These are phyloP conservation scores for Venturia carpophila DNA, from an alignment of 2,329 filamentous ascomycete genomes.

Conservation along the genomic window DNA sequence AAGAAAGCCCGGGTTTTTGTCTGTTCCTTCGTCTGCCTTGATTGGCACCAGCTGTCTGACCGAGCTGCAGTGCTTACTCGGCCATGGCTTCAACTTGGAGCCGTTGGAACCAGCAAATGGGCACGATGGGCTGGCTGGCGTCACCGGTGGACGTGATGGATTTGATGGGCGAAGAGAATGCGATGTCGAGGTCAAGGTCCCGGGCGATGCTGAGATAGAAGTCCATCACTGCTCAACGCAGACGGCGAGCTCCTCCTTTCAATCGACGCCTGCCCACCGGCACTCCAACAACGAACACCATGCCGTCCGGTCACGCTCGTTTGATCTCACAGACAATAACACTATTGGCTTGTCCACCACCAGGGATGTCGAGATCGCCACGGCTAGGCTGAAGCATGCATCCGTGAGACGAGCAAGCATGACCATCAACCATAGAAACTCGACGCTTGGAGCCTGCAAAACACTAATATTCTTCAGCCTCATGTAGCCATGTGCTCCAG, in stretches of 20 bases:
- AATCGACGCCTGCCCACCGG: not conserved
- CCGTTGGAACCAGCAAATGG: not conserved
- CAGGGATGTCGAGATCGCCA: not conserved
- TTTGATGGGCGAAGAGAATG: not conserved
- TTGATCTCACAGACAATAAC: not conserved
- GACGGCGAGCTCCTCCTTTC: not conserved
- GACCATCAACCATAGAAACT: not conserved
- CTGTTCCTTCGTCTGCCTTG: not conserved
- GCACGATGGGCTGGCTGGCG: not conserved
- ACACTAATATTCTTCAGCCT: not conserved
- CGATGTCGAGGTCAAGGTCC: not conserved
- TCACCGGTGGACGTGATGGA: not conserved
- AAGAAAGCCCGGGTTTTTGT: not conserved
- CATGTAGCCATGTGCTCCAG: not conserved
- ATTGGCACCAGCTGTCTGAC: not conserved
- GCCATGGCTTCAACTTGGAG: not conserved
- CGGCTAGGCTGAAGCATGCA: constrained; percentile 8
- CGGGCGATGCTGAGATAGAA: not conserved
- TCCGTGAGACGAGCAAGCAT: not conserved
- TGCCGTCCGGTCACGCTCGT: not conserved
- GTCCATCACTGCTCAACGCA: not conserved
- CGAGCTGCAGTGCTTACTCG: not conserved
- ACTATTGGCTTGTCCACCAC: constrained; percentile 6
- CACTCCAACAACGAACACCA: not conserved
- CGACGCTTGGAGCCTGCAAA: not conserved